Conservation (phyloP, 2,329 filamentous ascomycete species). For the Pseudogymnoascus sp. region DNA sequence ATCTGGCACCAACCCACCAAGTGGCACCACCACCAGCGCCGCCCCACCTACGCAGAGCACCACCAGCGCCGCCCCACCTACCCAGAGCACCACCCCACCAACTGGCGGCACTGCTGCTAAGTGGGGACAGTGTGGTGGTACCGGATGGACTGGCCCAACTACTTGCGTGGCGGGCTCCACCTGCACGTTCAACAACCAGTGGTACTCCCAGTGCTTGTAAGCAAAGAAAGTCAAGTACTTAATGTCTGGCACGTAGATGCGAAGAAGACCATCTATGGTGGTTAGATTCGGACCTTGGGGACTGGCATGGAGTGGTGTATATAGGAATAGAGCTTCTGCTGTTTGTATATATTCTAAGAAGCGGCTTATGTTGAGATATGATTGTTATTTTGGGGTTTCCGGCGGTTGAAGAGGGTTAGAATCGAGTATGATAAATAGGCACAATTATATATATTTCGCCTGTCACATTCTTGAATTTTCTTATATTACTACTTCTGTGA, state of each 20-base stretch:
- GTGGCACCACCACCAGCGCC: neutral
- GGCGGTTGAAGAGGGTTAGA: neutral
- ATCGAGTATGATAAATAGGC: neutral
- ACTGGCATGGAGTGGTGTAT: neutral
- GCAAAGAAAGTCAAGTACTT: neutral
- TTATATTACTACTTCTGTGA: neutral
- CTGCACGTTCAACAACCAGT: constrained; percentile 18
- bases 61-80: neutral
- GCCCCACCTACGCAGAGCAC: neutral
- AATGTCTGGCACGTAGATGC: neutral
- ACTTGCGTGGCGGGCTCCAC: constrained; percentile 16
- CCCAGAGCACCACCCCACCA: neutral
- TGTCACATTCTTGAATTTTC: neutral
- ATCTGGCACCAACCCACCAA: neutral
- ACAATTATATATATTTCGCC: constrained; percentile 1
- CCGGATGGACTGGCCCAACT: constrained; percentile 17
- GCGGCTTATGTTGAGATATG: neutral
- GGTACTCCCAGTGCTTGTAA: constrained; percentile 23
- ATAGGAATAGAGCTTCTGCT: constrained; percentile 5
- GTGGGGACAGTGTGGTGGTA: constrained; percentile 13
- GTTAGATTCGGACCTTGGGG: neutral
- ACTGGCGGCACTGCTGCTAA: neutral
- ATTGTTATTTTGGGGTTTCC: neutral
- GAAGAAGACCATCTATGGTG: neutral
- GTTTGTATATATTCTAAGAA: neutral